Evolutionary conservation across 495 filamentous ascomycete species (phyloP).

Genomic region (Apodospora peruviana): DNA sequence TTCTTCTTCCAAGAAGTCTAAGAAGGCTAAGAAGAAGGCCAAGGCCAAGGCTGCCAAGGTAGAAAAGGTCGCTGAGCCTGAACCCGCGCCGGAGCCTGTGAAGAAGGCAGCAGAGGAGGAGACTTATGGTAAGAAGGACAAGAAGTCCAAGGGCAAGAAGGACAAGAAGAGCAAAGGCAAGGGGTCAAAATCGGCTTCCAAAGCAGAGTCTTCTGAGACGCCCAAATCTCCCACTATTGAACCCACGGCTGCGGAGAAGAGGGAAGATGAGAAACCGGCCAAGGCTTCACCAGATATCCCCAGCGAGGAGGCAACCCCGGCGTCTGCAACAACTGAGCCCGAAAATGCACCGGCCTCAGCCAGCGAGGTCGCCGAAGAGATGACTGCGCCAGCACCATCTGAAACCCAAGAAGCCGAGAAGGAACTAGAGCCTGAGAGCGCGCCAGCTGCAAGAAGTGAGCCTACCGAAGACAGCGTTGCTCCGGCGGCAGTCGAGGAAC

Average conservation of each 20-base stretch:
- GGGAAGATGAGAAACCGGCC: background rate
- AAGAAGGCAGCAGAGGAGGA: constrained; percentile 9
- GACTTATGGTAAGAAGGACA: constrained; percentile 10
- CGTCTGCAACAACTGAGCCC: background rate
- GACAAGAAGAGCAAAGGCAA: constrained; percentile 21
- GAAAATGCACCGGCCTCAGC: background rate
- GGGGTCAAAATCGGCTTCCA: constrained; percentile 2
- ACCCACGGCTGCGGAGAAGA: background rate
- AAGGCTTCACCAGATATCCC: background rate
- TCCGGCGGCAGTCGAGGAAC: constrained; percentile 5
- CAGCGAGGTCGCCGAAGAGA: background rate
- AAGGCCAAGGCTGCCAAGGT: constrained; percentile 14
- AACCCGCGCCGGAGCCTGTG: constrained; percentile 4
- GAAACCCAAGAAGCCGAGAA: constrained; percentile 5
- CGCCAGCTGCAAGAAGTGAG: constrained; percentile 3
- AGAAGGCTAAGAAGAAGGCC: constrained; percentile 25
- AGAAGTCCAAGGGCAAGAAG: constrained; percentile 19
- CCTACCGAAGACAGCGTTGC: constrained; percentile 8
- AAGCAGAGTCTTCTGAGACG: background rate
- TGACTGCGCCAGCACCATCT: background rate
- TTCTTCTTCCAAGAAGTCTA: constrained; percentile 16
- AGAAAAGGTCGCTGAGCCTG: constrained; percentile 9
- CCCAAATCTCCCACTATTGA: background rate
- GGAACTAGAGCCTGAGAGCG: constrained; percentile 6
- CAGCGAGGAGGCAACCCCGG: background rate